phyloP scores from a whole-genome alignment of 176 grass and related monocot species.

The Lolium multiflorum region DNA sequence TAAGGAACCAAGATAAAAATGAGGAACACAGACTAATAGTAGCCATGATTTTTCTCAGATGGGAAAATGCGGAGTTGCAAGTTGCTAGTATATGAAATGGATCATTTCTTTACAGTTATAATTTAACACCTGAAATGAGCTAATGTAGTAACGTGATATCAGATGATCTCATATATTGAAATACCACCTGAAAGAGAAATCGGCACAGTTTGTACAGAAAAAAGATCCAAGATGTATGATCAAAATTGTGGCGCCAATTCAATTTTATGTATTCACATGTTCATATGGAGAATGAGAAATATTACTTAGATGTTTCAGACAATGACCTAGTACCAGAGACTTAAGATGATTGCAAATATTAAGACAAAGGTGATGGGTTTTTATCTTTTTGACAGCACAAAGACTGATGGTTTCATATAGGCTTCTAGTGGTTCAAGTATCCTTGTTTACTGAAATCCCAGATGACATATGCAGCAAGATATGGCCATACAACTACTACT shows the following conservation, averaged over 20 bases:
- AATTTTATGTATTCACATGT: background rate
- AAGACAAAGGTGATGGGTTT: background rate
- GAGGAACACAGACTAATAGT: background rate
- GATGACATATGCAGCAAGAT: constrained; percentile 2
- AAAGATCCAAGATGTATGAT: background rate
- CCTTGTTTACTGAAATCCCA: background rate
- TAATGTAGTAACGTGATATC: background rate
- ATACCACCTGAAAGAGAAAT: background rate
- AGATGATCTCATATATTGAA: background rate
- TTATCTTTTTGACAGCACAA: constrained; percentile 1
- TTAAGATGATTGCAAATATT: background rate
- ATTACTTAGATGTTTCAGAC: constrained; percentile 10
- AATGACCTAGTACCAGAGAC: background rate
- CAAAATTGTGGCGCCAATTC: background rate
- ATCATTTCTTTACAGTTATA: background rate
- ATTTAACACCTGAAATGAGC: background rate
- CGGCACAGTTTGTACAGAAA: background rate
- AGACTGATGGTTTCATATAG: constrained; percentile 18
- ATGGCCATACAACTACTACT: background rate
- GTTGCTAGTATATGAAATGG: background rate
- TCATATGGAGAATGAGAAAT: background rate
- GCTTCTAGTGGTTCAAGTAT: background rate
- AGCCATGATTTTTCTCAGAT: constrained; percentile 7
- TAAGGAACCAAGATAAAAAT: constrained; percentile 6
- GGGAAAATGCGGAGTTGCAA: constrained; percentile 5